Conservation (phyloP, 2,329 filamentous ascomycete genomes). For the Stachybotrys elegans region DNA sequence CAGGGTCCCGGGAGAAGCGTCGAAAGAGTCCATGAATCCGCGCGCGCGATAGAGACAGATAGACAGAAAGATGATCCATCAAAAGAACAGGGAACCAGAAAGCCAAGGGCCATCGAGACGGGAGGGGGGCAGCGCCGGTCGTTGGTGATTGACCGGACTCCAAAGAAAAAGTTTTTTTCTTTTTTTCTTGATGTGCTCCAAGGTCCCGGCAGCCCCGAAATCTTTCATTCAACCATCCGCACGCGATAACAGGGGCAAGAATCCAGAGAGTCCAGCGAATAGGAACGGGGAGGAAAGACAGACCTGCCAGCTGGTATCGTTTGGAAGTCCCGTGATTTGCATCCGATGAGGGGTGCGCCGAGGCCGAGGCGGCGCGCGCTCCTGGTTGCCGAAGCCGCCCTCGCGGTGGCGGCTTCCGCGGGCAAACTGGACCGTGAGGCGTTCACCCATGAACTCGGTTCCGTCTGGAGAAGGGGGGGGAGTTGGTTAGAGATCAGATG, state of each 20-base stretch:
- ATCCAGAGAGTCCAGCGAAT: constrained; percentile 41
- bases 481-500: too few species aligned
- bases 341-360: constrained; percentile 94
- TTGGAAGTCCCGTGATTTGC: constrained; percentile 94
- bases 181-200: too few species aligned
- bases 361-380: constrained; percentile 64
- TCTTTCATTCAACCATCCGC: constrained; percentile 23
- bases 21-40: constrained; percentile 28
- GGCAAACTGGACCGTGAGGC: constrained; percentile 96
- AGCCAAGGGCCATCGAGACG: constrained; percentile 3
- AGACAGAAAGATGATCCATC: constrained; percentile 30
- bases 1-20: constrained; percentile 35
- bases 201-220: too few species aligned
- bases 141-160: constrained; percentile 17
- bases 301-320: constrained; percentile 99
- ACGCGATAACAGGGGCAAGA: constrained; percentile 21
- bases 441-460: constrained; percentile 96
- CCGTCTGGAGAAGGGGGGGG: constrained; percentile 85
- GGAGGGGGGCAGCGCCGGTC: background rate
- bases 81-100: constrained; percentile 26
- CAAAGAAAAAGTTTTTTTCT: constrained; percentile 5
- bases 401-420: constrained; percentile 67
- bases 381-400: constrained; percentile 44
- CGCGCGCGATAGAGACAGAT: too few species aligned
- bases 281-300: constrained; percentile 64